Conservation (phyloP, 2,329 filamentous ascomycete genomes). For the Aureobasidium sp. region DNA sequence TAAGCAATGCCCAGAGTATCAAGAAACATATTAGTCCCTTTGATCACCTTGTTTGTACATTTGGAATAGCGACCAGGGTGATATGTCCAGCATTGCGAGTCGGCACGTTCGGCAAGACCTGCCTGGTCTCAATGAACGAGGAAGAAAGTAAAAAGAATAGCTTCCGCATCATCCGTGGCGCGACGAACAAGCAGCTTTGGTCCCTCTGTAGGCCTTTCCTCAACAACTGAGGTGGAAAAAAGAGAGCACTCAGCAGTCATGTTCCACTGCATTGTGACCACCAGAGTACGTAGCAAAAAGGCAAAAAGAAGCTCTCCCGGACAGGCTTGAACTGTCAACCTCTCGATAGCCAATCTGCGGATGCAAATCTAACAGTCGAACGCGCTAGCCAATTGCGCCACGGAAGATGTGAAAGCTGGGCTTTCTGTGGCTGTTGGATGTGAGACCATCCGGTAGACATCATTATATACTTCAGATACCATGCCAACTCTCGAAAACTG, state of each 20-base stretch:
- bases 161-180: not conserved
- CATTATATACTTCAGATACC: too few species aligned
- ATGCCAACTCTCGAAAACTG: too few species aligned
- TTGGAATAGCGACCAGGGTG: not conserved
- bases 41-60: too few species aligned
- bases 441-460: too few species aligned
- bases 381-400: conserved; percentile 6
- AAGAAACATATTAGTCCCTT: too few species aligned
- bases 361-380: not conserved
- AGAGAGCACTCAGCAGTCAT: not conserved
- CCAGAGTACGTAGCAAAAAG: not conserved
- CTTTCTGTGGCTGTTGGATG: not conserved
- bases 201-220: not conserved
- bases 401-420: not conserved
- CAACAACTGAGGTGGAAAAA: not conserved
- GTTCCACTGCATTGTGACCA: not conserved
- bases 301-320: not conserved
- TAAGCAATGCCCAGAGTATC: not conserved
- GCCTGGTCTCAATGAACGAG: not conserved
- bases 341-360: not conserved
- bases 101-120: not conserved
- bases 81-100: not conserved
- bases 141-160: not conserved
- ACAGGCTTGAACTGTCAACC: not conserved
- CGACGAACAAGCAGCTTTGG: too few species aligned